phyloP scores from a whole-genome alignment of 2,329 filamentous ascomycete genomes.

The Penicillium sp. region DNA sequence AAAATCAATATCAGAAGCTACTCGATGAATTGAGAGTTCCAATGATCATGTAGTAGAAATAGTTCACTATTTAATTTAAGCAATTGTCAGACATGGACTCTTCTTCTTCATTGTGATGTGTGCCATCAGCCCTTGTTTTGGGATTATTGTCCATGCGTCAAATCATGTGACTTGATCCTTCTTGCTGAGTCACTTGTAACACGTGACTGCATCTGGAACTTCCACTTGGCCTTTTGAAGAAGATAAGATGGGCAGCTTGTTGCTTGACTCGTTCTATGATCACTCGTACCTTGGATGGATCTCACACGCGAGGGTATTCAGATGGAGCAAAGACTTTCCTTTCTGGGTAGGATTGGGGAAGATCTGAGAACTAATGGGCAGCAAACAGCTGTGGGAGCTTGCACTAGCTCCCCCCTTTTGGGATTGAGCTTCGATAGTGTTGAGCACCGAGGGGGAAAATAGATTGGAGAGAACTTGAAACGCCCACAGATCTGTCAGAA shows the following conservation, averaged over 20 bases:
- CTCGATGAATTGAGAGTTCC: no score
- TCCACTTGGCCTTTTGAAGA: neutral
- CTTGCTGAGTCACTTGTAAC: neutral
- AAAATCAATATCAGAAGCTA: neutral
- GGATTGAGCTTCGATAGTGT: conserved; percentile 5
- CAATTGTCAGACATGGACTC: no score
- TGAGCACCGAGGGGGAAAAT: neutral
- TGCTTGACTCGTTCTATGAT: neutral
- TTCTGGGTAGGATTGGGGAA: neutral
- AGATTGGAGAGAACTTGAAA: neutral
- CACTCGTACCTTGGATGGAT: neutral
- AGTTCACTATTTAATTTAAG: no score
- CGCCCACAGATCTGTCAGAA: neutral
- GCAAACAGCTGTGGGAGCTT: conserved; percentile 1
- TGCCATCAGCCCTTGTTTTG: neutral
- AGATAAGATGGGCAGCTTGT: neutral
- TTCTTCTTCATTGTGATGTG: neutral
- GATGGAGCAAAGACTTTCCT: neutral
- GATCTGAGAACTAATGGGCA: neutral
- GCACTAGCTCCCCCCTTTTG: conserved; percentile 1
- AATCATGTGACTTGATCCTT: neutral
- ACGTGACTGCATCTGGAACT: neutral
- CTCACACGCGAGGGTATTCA: no score
- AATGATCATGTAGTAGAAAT: no score
- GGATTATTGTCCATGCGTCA: neutral